A percentile compares a stretch with the other conserved stretches of the same genome.
Evolutionary conservation across 768 basidiomycete species (phyloP).

Genomic region (Termitomyces sp.): DNA sequence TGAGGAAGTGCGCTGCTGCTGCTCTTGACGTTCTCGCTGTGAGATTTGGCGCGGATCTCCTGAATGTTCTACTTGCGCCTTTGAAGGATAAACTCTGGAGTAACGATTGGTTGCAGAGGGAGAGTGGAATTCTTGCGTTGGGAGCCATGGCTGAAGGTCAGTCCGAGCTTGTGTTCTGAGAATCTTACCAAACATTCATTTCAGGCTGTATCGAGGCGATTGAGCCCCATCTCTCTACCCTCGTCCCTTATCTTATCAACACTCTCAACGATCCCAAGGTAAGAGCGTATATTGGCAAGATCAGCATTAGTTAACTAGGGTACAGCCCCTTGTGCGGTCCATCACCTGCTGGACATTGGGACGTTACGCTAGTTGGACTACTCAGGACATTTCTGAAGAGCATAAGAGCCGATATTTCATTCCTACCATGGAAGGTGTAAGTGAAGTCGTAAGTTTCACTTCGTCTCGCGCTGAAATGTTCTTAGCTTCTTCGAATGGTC

Average conservation of each 20-base stretch:
- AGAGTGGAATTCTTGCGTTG: conserved; percentile 92
- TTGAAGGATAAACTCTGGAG: conserved; percentile 94
- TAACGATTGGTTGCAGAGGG: conserved; percentile 87
- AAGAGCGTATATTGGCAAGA: conserved; percentile 14
- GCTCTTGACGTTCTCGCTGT: conserved; percentile 96
- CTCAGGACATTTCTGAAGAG: conserved; percentile 76
- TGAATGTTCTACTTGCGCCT: conserved; percentile 83
- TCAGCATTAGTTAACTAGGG: conserved; percentile 6
- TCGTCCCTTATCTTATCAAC: conserved; percentile 89
- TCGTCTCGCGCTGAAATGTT: not conserved
- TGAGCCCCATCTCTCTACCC: conserved; percentile 88
- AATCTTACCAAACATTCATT: not conserved
- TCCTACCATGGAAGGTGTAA: conserved; percentile 96
- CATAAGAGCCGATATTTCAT: conserved; percentile 91
- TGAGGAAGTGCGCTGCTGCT: conserved; percentile 96
- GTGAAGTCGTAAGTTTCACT: conserved; percentile 13
- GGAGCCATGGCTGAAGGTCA: conserved; percentile 98
- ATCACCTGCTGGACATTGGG: conserved; percentile 99
- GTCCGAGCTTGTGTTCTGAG: conserved; percentile 11
- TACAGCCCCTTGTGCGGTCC: conserved; percentile 90
- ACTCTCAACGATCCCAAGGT: conserved; percentile 92
- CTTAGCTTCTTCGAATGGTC: conserved; percentile 94
- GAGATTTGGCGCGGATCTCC: conserved; percentile 81
- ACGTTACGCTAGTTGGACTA: conserved; percentile 96
- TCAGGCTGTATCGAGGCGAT: conserved; percentile 95